Conservation (phyloP, 164 flowering plant species). For the Piper betle region DNA sequence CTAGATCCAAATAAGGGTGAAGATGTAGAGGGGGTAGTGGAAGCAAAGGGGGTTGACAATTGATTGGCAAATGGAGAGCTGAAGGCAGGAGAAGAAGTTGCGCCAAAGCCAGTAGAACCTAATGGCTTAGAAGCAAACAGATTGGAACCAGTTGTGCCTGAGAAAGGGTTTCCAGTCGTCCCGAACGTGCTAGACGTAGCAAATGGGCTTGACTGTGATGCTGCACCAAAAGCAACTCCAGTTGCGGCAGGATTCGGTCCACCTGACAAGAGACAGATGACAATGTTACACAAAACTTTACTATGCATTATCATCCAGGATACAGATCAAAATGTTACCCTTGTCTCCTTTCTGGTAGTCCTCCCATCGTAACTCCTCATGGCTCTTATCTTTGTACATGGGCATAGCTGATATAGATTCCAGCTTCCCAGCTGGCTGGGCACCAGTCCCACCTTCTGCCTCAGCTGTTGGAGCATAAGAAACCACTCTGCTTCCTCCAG, state of each 20-base stretch:
- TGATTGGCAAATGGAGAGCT: constrained; percentile 44
- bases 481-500: constrained; percentile 69
- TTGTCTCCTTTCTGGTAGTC: constrained; percentile 91
- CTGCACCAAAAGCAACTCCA: constrained; percentile 31
- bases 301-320: background rate
- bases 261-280: constrained; percentile 29
- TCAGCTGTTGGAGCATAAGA: constrained; percentile 62
- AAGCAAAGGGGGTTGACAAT: constrained; percentile 40
- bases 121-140: constrained; percentile 49
- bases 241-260: constrained; percentile 64
- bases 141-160: constrained; percentile 41
- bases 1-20: constrained; percentile 59
- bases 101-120: constrained; percentile 32
- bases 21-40: constrained; percentile 37
- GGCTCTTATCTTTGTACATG: constrained; percentile 83
- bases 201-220: constrained; percentile 40
- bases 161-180: constrained; percentile 51
- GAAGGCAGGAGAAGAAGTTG: constrained; percentile 43
- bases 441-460: constrained; percentile 36
- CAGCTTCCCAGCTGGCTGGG: constrained; percentile 65
- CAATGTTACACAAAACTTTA: background rate
- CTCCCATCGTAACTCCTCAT: constrained; percentile 97
- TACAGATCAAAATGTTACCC: constrained; percentile 25
- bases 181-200: constrained; percentile 40
- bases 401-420: constrained; percentile 98